Evolutionary conservation across 768 basidiomycete species (phyloP).

Genomic region (Glaciozyma martinii): DNA sequence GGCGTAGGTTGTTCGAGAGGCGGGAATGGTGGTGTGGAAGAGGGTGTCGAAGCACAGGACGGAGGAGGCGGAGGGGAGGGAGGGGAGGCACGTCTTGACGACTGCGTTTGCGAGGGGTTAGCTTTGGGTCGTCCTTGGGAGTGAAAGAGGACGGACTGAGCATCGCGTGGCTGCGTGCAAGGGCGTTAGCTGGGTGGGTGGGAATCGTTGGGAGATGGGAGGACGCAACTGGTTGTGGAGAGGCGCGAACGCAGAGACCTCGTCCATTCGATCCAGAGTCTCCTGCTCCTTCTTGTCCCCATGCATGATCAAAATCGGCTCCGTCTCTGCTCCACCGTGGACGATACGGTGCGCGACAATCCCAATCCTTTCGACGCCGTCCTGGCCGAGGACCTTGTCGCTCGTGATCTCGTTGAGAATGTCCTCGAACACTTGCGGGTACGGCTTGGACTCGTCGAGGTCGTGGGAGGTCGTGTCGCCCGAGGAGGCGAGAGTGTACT

Average conservation of each 20-base stretch:
- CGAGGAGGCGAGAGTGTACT: constrained; percentile 10
- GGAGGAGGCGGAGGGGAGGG: constrained; percentile 59
- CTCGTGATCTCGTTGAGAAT: constrained; percentile 40
- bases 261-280: constrained; percentile 47
- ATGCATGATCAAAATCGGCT: constrained; percentile 59
- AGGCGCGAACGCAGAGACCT: constrained; percentile 28
- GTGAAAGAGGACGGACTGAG: background rate
- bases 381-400: constrained; percentile 39
- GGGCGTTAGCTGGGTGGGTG: constrained; percentile 50
- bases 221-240: constrained; percentile 24
- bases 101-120: constrained; percentile 21
- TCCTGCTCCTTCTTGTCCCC: constrained; percentile 65
- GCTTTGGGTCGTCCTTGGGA: background rate
- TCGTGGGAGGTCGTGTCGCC: constrained; percentile 24
- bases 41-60: constrained; percentile 83
- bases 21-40: constrained; percentile 68
- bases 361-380: constrained; percentile 41
- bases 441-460: constrained; percentile 31
- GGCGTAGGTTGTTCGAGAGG: constrained; percentile 68
- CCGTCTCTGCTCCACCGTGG: constrained; percentile 71
- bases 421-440: constrained; percentile 40
- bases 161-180: constrained; percentile 39
- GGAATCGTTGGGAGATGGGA: constrained; percentile 10
- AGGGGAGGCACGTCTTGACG: constrained; percentile 49
- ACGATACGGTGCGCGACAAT: constrained; percentile 72